Conservation (phyloP, 306 rosid genomes). For the Trifolium pratense region DNA sequence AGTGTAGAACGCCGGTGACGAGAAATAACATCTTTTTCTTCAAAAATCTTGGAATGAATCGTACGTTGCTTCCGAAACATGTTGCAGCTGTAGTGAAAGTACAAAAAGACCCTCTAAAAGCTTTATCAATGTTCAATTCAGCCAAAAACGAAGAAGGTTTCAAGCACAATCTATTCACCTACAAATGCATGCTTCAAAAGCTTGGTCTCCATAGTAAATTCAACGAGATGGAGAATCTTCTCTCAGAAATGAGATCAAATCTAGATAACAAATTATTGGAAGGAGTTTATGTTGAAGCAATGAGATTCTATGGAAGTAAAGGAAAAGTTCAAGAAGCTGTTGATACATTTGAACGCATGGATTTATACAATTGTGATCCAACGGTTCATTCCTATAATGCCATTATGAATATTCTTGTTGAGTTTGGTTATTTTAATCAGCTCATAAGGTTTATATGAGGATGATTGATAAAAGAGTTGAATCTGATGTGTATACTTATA, state of each 20-base stretch:
- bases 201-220: conserved; percentile 77
- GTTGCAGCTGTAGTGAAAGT: conserved; percentile 67
- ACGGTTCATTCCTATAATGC: conserved; percentile 76
- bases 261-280: conserved; percentile 60
- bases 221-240: conserved; percentile 72
- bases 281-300: conserved; percentile 77
- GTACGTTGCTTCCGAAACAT: conserved; percentile 72
- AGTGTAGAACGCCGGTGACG: too few species aligned
- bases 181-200: conserved; percentile 77
- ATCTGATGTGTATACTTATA: conserved; percentile 80
- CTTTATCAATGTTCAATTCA: conserved; percentile 75
- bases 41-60: conserved; percentile 57
- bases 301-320: conserved; percentile 75
- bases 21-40: too few species aligned
- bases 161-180: conserved; percentile 70
- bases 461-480: conserved; percentile 69
- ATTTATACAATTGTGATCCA: conserved; percentile 74
- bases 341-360: conserved; percentile 82
- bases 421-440: conserved; percentile 66
- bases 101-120: conserved; percentile 78
- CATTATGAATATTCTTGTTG: conserved; percentile 76
- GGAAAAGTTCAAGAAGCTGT: conserved; percentile 87
- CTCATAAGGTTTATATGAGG: conserved; percentile 81
- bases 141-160: conserved; percentile 77
- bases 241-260: conserved; percentile 65